phyloP scores from a whole-genome alignment of 2,329 filamentous ascomycete genomes.

The Paraphoma chrysanthemicola region DNA sequence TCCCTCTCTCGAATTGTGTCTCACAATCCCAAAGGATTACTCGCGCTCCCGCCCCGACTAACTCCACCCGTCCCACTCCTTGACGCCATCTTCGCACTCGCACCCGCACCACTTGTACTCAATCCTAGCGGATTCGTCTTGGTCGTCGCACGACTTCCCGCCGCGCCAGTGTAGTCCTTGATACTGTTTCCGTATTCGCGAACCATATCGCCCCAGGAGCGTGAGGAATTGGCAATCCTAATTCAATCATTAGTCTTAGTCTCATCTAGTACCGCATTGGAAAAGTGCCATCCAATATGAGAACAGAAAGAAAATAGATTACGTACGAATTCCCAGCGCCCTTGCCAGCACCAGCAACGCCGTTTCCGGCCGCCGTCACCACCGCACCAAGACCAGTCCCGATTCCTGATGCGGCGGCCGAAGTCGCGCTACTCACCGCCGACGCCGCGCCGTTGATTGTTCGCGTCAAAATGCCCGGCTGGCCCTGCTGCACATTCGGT shows the following conservation, averaged over 20 bases:
- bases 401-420: constrained; percentile 51
- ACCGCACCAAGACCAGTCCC: constrained; percentile 54
- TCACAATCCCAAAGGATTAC: constrained; percentile 53
- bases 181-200: constrained; percentile 59
- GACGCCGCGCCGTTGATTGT: constrained; percentile 18
- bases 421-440: constrained; percentile 45
- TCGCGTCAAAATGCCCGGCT: constrained; percentile 55
- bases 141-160: constrained; percentile 52
- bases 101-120: constrained; percentile 32
- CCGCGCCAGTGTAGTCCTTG: constrained; percentile 56
- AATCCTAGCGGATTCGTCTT: constrained; percentile 57
- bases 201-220: constrained; percentile 56
- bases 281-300: background rate
- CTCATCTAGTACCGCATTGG: too few relatives aligned
- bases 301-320: too few relatives aligned
- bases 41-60: constrained; percentile 46
- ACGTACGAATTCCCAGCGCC: constrained; percentile 52
- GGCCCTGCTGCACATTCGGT: constrained; percentile 18
- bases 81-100: constrained; percentile 25
- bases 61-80: constrained; percentile 28
- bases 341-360: constrained; percentile 55
- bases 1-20: background rate
- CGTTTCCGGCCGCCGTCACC: constrained; percentile 53
- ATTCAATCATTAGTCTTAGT: background rate
- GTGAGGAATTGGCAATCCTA: constrained; percentile 55